Conservation (phyloP, 257 asterid species). For the Plantago elongata region DNA sequence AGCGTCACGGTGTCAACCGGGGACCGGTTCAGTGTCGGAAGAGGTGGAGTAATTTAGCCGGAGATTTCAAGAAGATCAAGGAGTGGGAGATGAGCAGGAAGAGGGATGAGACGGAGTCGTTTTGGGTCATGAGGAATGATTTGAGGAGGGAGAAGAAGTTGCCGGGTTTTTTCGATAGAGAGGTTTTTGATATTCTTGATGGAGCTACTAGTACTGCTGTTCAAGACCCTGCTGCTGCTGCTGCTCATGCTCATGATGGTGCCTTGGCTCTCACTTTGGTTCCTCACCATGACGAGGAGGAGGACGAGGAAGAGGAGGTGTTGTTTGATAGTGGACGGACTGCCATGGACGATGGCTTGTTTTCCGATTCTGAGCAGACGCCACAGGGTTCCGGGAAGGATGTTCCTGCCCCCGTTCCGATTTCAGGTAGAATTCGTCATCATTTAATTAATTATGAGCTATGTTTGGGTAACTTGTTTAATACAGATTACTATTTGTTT, state of each 20-base stretch:
- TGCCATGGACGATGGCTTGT: slow-evolving; percentile 67
- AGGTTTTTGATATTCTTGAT: slow-evolving; percentile 79
- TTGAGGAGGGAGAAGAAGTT: slow-evolving; percentile 78
- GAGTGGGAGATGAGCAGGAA: slow-evolving; percentile 65
- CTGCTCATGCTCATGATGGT: slow-evolving; percentile 18
- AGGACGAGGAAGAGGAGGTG: slow-evolving; percentile 41
- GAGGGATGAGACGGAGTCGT: slow-evolving; percentile 66
- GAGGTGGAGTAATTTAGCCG: slow-evolving; percentile 91
- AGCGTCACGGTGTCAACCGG: slow-evolving; percentile 81
- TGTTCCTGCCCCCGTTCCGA: slow-evolving; percentile 53
- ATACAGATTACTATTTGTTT: no score
- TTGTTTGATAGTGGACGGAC: slow-evolving; percentile 79
- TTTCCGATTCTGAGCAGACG: slow-evolving; percentile 81
- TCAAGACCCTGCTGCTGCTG: slow-evolving; percentile 18
- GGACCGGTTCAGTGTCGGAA: slow-evolving; percentile 97
- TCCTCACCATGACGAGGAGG: slow-evolving; percentile 9
- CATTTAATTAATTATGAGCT: no score
- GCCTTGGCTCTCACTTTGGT: slow-evolving; percentile 46
- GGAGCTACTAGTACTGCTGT: slow-evolving; percentile 31
- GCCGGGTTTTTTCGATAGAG: slow-evolving; percentile 87
- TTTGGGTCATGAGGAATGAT: slow-evolving; percentile 94
- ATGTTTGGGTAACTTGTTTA: no score
- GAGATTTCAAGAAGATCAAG: slow-evolving; percentile 83
- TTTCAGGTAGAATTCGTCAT: slow-evolving; percentile 39
- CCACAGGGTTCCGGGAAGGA: slow-evolving; percentile 30